A percentile compares a stretch with the other conserved stretches of the same genome.
These are phyloP conservation scores for Artemisia annua DNA, from an alignment of 129 eudicot species.

Conservation along the genomic window DNA sequence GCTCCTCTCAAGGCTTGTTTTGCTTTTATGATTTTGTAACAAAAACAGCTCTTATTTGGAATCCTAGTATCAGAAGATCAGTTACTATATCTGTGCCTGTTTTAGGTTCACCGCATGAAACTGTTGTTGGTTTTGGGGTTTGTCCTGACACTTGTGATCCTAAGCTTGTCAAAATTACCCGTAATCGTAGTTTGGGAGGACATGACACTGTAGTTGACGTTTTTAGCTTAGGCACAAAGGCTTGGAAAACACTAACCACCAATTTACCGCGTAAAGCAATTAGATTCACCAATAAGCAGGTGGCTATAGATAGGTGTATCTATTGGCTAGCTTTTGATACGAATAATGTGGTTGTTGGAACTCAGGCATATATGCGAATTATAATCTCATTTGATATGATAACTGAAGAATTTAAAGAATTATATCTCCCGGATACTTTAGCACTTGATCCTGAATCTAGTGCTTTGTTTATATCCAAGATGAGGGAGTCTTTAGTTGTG, in stretches of 20 bases:
- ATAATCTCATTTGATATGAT: slow-evolving; percentile 25
- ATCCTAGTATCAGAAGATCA: background rate
- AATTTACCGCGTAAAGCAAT: slow-evolving; percentile 11
- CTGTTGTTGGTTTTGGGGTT: slow-evolving; percentile 13
- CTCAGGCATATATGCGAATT: background rate
- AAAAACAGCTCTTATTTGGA: background rate
- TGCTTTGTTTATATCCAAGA: slow-evolving; percentile 32
- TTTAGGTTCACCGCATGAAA: too few relatives aligned
- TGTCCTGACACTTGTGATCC: background rate
- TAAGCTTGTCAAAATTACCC: background rate
- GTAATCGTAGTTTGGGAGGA: background rate
- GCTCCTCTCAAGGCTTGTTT: too few relatives aligned
- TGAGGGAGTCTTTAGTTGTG: slow-evolving; percentile 7
- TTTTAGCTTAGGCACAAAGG: slow-evolving; percentile 24
- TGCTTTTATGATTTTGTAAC: too few relatives aligned
- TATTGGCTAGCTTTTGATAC: slow-evolving; percentile 13
- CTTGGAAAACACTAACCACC: slow-evolving; percentile 30
- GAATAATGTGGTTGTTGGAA: background rate
- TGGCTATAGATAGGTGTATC: slow-evolving; percentile 30
- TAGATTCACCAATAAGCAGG: slow-evolving; percentile 25
- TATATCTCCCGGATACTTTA: slow-evolving; percentile 32
- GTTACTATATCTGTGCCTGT: too few relatives aligned
- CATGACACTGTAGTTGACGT: background rate
- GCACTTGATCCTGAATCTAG: background rate
- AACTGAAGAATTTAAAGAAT: slow-evolving; percentile 29